phyloP scores from a whole-genome alignment of 176 grass and related monocot genomes.

The Phoenix dactylifera region DNA sequence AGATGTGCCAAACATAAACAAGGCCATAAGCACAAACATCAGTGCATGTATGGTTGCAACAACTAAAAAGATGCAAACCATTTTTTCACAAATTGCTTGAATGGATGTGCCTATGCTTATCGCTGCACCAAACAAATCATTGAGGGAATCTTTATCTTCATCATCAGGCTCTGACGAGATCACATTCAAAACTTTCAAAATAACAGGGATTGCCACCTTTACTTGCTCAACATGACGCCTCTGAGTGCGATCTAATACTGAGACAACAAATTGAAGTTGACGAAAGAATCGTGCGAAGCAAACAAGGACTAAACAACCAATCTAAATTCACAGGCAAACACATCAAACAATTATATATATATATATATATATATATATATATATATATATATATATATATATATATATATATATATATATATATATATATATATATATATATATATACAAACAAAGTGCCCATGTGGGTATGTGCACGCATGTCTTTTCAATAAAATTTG shows the following conservation, averaged over 20 bases:
- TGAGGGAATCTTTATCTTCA: constrained; percentile 33
- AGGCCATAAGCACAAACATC: not conserved
- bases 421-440: too few relatives aligned
- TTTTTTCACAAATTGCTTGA: constrained; percentile 60
- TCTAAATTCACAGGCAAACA: too few relatives aligned
- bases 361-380: too few relatives aligned
- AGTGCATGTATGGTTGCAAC: too few relatives aligned
- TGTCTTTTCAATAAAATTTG: too few relatives aligned
- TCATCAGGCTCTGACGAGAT: constrained; percentile 29
- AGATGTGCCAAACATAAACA: constrained; percentile 24
- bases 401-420: too few relatives aligned
- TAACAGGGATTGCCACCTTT: constrained; percentile 56
- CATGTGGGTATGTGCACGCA: too few relatives aligned
- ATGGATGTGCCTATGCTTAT: constrained; percentile 49
- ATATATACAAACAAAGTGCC: too few relatives aligned
- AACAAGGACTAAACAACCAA: too few relatives aligned
- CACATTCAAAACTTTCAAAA: constrained; percentile 58
- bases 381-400: too few relatives aligned
- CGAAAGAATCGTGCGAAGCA: too few relatives aligned
- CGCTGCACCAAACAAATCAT: constrained; percentile 54
- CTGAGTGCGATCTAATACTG: constrained; percentile 63
- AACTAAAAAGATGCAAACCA: constrained; percentile 41
- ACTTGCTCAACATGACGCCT: constrained; percentile 78
- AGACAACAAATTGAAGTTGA: not conserved
- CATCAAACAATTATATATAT: too few relatives aligned